Percentiles rank a stretch among this genome's conserved stretches.
These are phyloP conservation scores for Candida smagusa DNA, from an alignment of 1,139 yeast species.

Conservation along the genomic window DNA sequence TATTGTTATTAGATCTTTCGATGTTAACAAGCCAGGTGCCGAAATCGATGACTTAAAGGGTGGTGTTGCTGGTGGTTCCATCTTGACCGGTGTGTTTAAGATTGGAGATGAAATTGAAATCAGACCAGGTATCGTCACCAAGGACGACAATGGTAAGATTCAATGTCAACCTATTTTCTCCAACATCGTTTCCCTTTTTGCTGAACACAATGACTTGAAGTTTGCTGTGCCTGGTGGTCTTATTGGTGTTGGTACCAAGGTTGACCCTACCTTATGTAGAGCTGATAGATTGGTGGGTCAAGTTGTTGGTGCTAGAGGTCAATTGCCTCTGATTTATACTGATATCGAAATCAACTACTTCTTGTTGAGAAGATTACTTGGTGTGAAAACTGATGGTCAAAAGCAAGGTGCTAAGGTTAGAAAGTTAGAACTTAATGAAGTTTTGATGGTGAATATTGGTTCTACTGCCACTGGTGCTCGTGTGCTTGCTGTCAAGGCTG, in stretches of 20 bases:
- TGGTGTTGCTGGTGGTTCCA: slow-evolving; percentile 99
- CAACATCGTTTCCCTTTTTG: slow-evolving; percentile 88
- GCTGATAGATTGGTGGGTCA: slow-evolving; percentile 99
- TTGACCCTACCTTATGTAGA: slow-evolving; percentile 97
- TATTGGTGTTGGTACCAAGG: slow-evolving; percentile 99
- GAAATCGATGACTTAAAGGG: slow-evolving; percentile 97
- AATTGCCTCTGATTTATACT: slow-evolving; percentile 91
- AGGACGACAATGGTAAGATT: slow-evolving; percentile 87
- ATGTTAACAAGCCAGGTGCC: slow-evolving; percentile 98
- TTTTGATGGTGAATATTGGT: slow-evolving; percentile 98
- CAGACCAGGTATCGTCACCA: slow-evolving; percentile 97
- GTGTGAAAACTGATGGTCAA: slow-evolving; percentile 98
- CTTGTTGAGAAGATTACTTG: slow-evolving; percentile 91
- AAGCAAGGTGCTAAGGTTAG: slow-evolving; percentile 93
- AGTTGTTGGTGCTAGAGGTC: slow-evolving; percentile 96
- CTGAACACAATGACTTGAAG: slow-evolving; percentile 95
- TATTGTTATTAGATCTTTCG: slow-evolving; percentile 97
- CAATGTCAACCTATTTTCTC: slow-evolving; percentile 96
- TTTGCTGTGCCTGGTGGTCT: slow-evolving; percentile 99
- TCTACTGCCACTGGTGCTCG: slow-evolving; percentile 99
- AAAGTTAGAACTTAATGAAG: slow-evolving; percentile 91
- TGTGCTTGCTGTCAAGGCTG: slow-evolving; percentile 96
- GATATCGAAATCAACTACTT: slow-evolving; percentile 97
- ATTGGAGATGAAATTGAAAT: slow-evolving; percentile 98
- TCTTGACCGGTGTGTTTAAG: slow-evolving; percentile 93